Conservation (phyloP, 176 grass and related monocot species). For the Themeda triandra region DNA sequence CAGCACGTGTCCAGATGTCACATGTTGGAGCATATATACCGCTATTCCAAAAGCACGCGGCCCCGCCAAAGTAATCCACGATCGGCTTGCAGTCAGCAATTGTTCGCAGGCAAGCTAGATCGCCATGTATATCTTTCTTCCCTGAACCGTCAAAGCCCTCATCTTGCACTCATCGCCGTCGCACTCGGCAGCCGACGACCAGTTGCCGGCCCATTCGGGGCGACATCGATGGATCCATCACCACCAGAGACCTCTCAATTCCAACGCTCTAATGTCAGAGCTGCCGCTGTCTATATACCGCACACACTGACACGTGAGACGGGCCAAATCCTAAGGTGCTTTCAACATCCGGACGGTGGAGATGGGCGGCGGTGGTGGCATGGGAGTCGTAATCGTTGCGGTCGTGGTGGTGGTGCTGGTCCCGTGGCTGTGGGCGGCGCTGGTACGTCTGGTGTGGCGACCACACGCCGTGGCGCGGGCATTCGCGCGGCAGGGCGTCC, state of each 20-base stretch:
- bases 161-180: neutral
- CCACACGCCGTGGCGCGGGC: constrained; percentile 11
- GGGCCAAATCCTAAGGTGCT: neutral
- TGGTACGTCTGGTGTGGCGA: constrained; percentile 29
- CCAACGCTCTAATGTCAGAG: neutral
- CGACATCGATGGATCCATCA: neutral
- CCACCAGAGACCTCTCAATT: neutral
- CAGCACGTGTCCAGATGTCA: too few species aligned
- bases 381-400: neutral
- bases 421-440: constrained; percentile 23
- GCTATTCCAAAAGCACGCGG: too few species aligned
- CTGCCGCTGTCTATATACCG: neutral
- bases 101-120: too few species aligned
- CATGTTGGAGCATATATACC: too few species aligned
- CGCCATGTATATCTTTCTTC: neutral
- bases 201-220: neutral
- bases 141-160: too few species aligned
- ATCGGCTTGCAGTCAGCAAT: too few species aligned
- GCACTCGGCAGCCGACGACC: neutral
- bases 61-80: too few species aligned
- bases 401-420: neutral
- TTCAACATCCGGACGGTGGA: neutral
- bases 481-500: constrained; percentile 33
- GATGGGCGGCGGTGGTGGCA: neutral
- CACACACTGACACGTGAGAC: too few species aligned